Base-by-base conservation (phyloP, 208 protist species). In the Naegleria gruberi region DNA sequence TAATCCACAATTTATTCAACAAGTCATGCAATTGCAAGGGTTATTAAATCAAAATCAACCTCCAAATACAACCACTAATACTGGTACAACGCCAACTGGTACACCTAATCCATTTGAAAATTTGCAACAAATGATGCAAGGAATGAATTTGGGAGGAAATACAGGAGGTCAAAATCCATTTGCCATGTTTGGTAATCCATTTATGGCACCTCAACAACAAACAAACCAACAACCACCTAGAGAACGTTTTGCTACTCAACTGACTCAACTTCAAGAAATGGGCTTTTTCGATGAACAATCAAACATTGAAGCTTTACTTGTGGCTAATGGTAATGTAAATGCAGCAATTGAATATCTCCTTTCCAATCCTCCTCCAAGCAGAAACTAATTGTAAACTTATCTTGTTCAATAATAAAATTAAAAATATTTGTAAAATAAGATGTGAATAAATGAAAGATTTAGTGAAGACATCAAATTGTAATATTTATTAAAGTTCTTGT, bases 1-100 rank as follows among this genome's bases (percentile, higher is more conserved):
- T 46, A 90, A 90, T 87, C 89, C 89, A 40, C 57, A 90, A 87
- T 42, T 90, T 7, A 43, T 90, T 10, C 51, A 90, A 45, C 34
- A 44, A 51, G 12, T 86, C 0, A 73, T 86, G 88, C 88, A 90
- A 86, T n/a, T 90, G 37, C 81, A 87, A 57, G 34, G 37, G 43
- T 7, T 37, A 55, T 30, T 84, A 0, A 86, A 37, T 43, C 19
- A 41, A 37, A 23, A n/a, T 51, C 81, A 90, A 86, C 47, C 40
- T 34, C 45, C 7, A 81, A 65, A 12, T 41, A 30, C 15, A 87
- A 55, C 19, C 12, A 73, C 47, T 55, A 41, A 6, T 5, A 37
- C 51, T 6, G 34, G 23, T 37, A 65, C 83, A 5, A 4, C 41
- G 4, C 12, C 81, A 45, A 84, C 81, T 84, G 42, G 42, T 17